Conservation (phyloP, 148 eudicot genomes). For the Amaranthus cruentus region DNA sequence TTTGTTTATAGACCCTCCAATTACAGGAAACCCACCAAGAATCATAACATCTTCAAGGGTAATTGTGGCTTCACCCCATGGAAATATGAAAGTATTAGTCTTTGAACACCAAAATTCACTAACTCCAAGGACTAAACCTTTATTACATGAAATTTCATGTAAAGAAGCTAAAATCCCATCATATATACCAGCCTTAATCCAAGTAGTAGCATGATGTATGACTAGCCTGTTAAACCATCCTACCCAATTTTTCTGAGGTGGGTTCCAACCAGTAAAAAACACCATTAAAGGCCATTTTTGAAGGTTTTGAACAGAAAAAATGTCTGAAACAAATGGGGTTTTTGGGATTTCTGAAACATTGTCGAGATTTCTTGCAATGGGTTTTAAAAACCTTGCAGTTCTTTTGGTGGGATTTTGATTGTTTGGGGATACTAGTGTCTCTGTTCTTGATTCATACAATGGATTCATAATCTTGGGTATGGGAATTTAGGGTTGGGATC, state of each 20-base stretch:
- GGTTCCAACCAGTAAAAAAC: conserved; percentile 29
- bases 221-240: conserved; percentile 28
- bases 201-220: conserved; percentile 18
- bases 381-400: conserved; percentile 40
- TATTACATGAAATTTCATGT: conserved; percentile 22
- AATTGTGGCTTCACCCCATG: conserved; percentile 53
- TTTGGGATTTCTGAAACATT: conserved; percentile 23
- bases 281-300: conserved; percentile 34
- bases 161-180: conserved; percentile 34
- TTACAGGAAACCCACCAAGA: conserved; percentile 42
- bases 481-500: too few species aligned
- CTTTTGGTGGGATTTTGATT: conserved; percentile 27
- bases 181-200: conserved; percentile 33
- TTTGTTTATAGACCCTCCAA: conserved; percentile 17
- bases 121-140: conserved; percentile 29
- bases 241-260: conserved; percentile 29
- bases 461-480: too few species aligned
- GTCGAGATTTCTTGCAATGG: conserved; percentile 21
- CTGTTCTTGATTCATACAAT: conserved; percentile 21
- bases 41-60: conserved; percentile 48
- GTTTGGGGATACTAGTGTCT: conserved; percentile 19
- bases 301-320: conserved; percentile 19
- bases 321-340: conserved; percentile 22
- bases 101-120: conserved; percentile 37
- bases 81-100: conserved; percentile 42